Evolutionary conservation across 805 yeast genomes (phyloP), one percentile per base, ranked within the genome.

Genomic region (Suhomyces kilbournensis): DNA sequence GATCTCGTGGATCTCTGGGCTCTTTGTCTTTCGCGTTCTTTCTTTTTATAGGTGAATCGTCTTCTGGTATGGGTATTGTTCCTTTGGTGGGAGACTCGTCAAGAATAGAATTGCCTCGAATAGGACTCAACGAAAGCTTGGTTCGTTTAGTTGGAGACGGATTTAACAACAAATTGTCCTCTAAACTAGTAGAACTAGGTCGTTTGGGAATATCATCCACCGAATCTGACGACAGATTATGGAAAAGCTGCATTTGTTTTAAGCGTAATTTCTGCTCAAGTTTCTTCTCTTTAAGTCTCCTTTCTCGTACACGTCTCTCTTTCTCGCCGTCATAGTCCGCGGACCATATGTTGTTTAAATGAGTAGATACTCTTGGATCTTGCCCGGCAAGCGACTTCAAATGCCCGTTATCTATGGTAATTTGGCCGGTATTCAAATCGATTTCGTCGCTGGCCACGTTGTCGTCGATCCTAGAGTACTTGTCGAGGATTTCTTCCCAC

Each of bases 371-470:
- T 8, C 17, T 38, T 8, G 40, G 20, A 52, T 66, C 61, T 10
- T 66, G 64, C 14, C 34, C 34, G 3, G 53, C 56, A 52, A 85
- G 59, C 2, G 84, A 78, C 52, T 79, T 67, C 20, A 88, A 59
- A 65, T 88, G 96, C 2, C 96, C 96, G 49, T 81, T 77, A 59
- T 88, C 91, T 30, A 72, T 79, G 1, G 84, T 65, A 1, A 88
- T 78, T 51, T 78, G 74, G 0, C 93, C 92, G 0, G 90, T 82
- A 8, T 64, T 61, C 20, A 88, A 60, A 62, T 88, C 91, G n/a
- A 85, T 68, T 22, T 83, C 74, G 62, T 85, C 91, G 38, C 88
- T 85, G 49, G 83, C 84, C 15, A 72, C 72, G 4, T 72, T 70
- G 32, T 78, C 78, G 48, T 76, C 76, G 47, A 81, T 76, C 3